These are phyloP conservation scores for Actinomucor elegans DNA, from an alignment of 371 early-diverging fungal genomes.

Conservation along the genomic window DNA sequence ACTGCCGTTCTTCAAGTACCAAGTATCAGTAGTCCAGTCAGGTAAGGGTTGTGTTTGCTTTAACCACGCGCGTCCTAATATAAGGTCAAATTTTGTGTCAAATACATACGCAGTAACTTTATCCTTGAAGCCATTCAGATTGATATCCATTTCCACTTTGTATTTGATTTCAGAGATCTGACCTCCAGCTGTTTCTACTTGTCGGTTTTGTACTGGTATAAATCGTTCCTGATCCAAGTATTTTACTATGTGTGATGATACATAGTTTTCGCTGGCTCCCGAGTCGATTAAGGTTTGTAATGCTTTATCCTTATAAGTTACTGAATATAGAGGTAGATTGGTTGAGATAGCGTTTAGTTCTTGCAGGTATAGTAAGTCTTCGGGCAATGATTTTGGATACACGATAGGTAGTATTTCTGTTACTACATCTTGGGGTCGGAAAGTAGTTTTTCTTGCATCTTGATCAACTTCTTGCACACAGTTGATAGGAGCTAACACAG, in stretches of 20 bases:
- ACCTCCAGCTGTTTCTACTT: slow-evolving; percentile 6
- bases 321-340: neutral
- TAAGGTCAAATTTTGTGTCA: slow-evolving; percentile 11
- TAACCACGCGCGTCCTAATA: slow-evolving; percentile 10
- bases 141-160: neutral
- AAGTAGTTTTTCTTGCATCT: neutral
- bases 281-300: neutral
- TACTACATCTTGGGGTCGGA: neutral
- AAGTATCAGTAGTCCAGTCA: slow-evolving; percentile 13
- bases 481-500: too few species aligned
- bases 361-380: neutral
- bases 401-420: neutral
- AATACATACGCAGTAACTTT: slow-evolving; percentile 3
- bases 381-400: neutral
- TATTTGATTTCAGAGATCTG: neutral
- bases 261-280: slow-evolving; percentile 14
- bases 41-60: neutral
- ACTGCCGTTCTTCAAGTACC: too few species aligned
- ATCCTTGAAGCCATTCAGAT: neutral
- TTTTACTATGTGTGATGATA: neutral
- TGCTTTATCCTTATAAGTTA: neutral
- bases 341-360: neutral
- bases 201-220: neutral
- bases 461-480: too few species aligned
- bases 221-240: neutral